phyloP scores from a whole-genome alignment of 2,329 filamentous ascomycete species.

The Stromatinia cepivora region DNA sequence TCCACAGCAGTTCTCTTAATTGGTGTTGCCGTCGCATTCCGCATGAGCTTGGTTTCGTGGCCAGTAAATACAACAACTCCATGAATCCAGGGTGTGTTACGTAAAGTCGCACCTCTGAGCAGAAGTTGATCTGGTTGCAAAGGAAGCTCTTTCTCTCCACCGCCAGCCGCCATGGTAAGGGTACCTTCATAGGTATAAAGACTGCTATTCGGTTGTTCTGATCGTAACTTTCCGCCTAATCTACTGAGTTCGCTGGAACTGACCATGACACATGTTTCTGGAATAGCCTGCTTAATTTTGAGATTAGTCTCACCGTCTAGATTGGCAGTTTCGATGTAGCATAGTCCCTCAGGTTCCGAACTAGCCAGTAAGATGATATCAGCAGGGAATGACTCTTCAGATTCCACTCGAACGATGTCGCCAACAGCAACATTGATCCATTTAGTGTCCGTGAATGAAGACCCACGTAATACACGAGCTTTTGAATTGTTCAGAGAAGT shows the following conservation, averaged over 20 bases:
- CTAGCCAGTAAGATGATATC: slow-evolving; percentile 90
- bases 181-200: slow-evolving; percentile 98
- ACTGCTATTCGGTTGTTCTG: slow-evolving; percentile 97
- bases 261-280: slow-evolving; percentile 86
- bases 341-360: slow-evolving; percentile 94
- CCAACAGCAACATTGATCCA: slow-evolving; percentile 95
- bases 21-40: slow-evolving; percentile 93
- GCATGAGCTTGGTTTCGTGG: slow-evolving; percentile 98
- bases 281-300: slow-evolving; percentile 97
- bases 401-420: slow-evolving; percentile 89
- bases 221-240: slow-evolving; percentile 81
- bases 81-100: slow-evolving; percentile 97
- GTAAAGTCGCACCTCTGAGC: slow-evolving; percentile 85
- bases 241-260: slow-evolving; percentile 83
- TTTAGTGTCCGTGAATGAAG: slow-evolving; percentile 79
- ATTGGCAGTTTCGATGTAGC: slow-evolving; percentile 98
- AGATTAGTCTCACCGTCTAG: slow-evolving; percentile 96
- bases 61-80: slow-evolving; percentile 96
- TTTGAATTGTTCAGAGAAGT: slow-evolving; percentile 85
- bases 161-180: slow-evolving; percentile 83
- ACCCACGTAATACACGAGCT: slow-evolving; percentile 78
- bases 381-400: slow-evolving; percentile 91
- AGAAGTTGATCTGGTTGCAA: slow-evolving; percentile 90
- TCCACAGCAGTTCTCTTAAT: slow-evolving; percentile 98
- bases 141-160: slow-evolving; percentile 88